Conservation (phyloP, 805 yeast genomes). For the Sugiyamaella qingdaonensis region DNA sequence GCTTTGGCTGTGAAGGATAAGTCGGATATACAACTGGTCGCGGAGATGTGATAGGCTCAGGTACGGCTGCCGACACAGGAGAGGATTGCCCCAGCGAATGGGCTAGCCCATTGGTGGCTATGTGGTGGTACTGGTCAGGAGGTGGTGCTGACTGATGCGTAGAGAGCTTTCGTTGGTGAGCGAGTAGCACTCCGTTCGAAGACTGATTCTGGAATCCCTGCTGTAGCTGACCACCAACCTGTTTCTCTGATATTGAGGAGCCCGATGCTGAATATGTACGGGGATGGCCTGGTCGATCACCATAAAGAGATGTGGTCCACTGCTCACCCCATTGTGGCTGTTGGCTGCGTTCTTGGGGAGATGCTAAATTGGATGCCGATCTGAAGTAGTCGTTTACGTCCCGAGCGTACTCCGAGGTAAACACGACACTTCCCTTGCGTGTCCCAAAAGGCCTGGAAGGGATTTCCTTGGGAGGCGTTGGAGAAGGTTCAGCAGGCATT, state of each 20-base stretch:
- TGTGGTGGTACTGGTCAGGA: background rate
- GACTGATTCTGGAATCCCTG: constrained; percentile 1
- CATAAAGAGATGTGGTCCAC: background rate
- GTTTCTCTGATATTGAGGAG: background rate
- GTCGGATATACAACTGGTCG: constrained; percentile 11
- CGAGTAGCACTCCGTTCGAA: background rate
- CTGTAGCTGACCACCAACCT: background rate
- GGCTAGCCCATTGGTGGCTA: background rate
- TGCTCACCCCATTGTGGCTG: background rate
- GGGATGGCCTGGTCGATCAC: background rate
- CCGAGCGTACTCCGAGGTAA: constrained; percentile 23
- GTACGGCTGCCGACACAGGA: background rate
- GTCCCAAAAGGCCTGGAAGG: constrained; percentile 19
- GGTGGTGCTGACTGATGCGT: constrained; percentile 5
- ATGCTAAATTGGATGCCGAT: constrained; percentile 4
- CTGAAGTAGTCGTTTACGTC: constrained; percentile 31
- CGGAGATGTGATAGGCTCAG: constrained; percentile 6
- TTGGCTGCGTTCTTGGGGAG: background rate
- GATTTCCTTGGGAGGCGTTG: constrained; percentile 12
- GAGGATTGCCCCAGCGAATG: background rate
- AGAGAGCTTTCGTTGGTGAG: background rate
- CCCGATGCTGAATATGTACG: background rate
- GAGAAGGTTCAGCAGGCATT: constrained; percentile 5
- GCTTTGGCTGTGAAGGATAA: constrained; percentile 1
- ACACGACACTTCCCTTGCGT: constrained; percentile 20